Conservation (phyloP, 495 filamentous ascomycete genomes). For the Stereocaulon alpinum region DNA sequence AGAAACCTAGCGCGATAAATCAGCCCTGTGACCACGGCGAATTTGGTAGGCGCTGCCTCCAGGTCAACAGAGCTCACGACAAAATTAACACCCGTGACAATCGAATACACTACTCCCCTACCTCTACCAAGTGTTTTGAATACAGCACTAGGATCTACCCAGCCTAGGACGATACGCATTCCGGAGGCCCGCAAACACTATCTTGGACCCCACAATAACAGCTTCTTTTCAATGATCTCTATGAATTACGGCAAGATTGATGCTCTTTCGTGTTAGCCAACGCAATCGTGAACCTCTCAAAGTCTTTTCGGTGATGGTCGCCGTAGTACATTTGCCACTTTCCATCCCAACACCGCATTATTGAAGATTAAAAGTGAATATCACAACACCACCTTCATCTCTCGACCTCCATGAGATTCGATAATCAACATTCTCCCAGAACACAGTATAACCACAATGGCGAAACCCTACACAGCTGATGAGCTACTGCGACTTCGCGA, state of each 20-base stretch:
- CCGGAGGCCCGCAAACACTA: not conserved
- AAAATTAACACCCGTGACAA: too few species aligned
- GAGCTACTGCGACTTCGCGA: constrained; percentile 66
- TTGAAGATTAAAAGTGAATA: not conserved
- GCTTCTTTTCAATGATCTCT: too few species aligned
- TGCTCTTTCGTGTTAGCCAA: too few species aligned
- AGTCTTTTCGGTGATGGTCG: not conserved
- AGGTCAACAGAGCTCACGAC: too few species aligned
- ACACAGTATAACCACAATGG: constrained; percentile 27
- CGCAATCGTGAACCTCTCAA: too few species aligned
- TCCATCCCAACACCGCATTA: not conserved
- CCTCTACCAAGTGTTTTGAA: too few species aligned
- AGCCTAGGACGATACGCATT: not conserved
- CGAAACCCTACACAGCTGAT: constrained; percentile 64
- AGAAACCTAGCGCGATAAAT: not conserved
- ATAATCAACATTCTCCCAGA: too few species aligned
- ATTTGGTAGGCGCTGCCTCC: not conserved
- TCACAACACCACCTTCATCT: not conserved
- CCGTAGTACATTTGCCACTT: not conserved
- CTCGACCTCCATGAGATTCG: not conserved
- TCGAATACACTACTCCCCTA: too few species aligned
- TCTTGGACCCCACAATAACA: not conserved
- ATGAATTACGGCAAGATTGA: too few species aligned
- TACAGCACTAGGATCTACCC: too few species aligned
- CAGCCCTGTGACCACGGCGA: not conserved